Percentiles rank a stretch among this genome's conserved stretches.
Evolutionary conservation across 176 grass and related monocot species (phyloP).

Genomic region (Pontederia crassipes): DNA sequence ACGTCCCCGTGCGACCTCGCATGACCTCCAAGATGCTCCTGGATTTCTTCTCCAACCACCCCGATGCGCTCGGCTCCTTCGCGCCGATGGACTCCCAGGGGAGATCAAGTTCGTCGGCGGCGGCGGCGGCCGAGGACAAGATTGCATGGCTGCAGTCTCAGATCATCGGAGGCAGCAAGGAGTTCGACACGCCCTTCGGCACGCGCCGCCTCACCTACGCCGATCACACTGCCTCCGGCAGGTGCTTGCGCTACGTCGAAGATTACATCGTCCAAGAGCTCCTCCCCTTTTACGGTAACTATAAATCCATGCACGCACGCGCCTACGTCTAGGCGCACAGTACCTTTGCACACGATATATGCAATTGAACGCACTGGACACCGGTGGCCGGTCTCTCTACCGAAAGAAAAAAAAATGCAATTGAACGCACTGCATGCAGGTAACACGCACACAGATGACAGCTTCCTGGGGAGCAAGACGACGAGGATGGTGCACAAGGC

Average conservation of each 20-base stretch:
- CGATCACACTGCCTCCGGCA: constrained; percentile 65
- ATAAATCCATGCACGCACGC: not conserved
- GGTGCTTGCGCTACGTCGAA: constrained; percentile 50
- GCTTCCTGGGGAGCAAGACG: constrained; percentile 61
- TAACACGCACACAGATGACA: constrained; percentile 73
- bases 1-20: no score
- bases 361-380: no score
- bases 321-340: not conserved
- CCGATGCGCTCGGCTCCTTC: no score
- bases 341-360: not conserved
- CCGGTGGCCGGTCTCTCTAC: no score
- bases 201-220: constrained; percentile 47
- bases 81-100: no score
- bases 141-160: constrained; percentile 55
- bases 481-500: constrained; percentile 45
- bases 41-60: no score
- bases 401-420: no score
- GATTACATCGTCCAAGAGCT: constrained; percentile 55
- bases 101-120: no score
- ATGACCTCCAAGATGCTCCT: no score
- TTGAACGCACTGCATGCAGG: constrained; percentile 17
- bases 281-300: constrained; percentile 64
- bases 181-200: constrained; percentile 64
- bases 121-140: constrained; percentile 19
- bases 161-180: constrained; percentile 38